A percentile compares a stretch with the other conserved stretches of the same genome.
These are phyloP conservation scores for Torrubiellomyces zombiae DNA, from an alignment of 2,329 filamentous ascomycete genomes.

Conservation along the genomic window DNA sequence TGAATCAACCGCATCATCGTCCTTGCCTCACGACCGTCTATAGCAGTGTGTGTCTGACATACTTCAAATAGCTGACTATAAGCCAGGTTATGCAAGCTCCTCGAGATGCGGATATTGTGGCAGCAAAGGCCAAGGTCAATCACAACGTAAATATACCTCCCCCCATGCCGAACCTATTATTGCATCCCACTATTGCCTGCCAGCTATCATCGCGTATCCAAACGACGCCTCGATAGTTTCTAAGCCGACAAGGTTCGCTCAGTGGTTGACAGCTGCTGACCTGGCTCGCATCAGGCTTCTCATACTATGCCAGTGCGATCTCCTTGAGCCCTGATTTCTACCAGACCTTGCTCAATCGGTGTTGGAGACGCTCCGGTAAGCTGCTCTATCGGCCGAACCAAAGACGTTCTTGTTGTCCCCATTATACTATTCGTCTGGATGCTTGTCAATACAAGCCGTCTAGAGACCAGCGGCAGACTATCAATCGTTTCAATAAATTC, in stretches of 20 bases:
- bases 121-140: constrained; percentile 29
- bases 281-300: constrained; percentile 37
- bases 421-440: constrained; percentile 69
- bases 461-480: constrained; percentile 55
- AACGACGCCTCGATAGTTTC: no score
- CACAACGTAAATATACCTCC: constrained; percentile 23
- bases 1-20: no score
- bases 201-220: constrained; percentile 2
- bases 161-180: neutral
- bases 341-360: constrained; percentile 54
- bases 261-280: no score
- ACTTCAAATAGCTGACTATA: no score
- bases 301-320: constrained; percentile 51
- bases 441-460: constrained; percentile 46
- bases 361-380: constrained; percentile 58
- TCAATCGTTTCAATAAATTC: constrained; percentile 61
- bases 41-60: constrained; percentile 4
- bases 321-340: constrained; percentile 51
- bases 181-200: constrained; percentile 1
- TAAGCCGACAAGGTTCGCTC: no score
- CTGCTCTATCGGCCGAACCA: constrained; percentile 68
- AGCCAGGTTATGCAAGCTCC: constrained; percentile 36
- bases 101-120: constrained; percentile 37
- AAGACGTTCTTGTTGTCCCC: constrained; percentile 70
- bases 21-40: neutral